Percentiles rank a stretch among this genome's conserved stretches.
Conservation (phyloP, 441 rosid species). For the Brassica hybrid region DNA sequence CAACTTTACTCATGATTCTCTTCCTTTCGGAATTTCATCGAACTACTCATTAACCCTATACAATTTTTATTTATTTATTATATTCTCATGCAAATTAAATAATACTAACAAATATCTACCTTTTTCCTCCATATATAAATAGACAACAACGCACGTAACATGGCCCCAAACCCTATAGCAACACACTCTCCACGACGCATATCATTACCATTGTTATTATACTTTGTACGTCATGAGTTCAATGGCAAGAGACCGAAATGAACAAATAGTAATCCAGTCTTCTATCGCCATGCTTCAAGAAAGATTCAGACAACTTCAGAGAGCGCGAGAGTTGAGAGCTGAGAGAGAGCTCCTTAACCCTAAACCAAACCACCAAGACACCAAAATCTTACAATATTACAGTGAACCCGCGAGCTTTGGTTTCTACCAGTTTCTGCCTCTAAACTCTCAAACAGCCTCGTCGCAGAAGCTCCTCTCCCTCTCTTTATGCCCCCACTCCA, state of each 20-base stretch:
- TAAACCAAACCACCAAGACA: slow-evolving; percentile 41
- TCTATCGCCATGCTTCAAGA: slow-evolving; percentile 79
- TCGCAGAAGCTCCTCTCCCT: slow-evolving; percentile 43
- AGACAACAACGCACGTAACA: slow-evolving; percentile 31
- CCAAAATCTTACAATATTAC: slow-evolving; percentile 38
- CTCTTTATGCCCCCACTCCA: slow-evolving; percentile 22
- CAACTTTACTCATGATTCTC: slow-evolving; percentile 47
- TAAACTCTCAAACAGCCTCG: slow-evolving; percentile 42
- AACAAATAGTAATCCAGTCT: slow-evolving; percentile 54
- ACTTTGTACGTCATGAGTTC: slow-evolving; percentile 33
- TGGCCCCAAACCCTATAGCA: slow-evolving; percentile 26
- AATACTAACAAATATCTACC: slow-evolving; percentile 22
- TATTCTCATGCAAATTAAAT: slow-evolving; percentile 47
- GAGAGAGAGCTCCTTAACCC: slow-evolving; percentile 52
- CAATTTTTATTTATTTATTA: slow-evolving; percentile 47
- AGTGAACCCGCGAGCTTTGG: slow-evolving; percentile 47
- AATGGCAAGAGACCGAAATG: slow-evolving; percentile 56
- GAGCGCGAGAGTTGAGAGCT: slow-evolving; percentile 70
- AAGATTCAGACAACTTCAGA: slow-evolving; percentile 68
- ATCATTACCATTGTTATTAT: slow-evolving; percentile 7
- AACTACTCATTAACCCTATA: slow-evolving; percentile 54
- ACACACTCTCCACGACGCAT: slow-evolving; percentile 34
- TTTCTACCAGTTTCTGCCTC: slow-evolving; percentile 56
- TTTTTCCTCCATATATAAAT: slow-evolving; percentile 44
- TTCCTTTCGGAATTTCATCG: slow-evolving; percentile 55